Evolutionary conservation across 2,329 filamentous ascomycete species (phyloP).

Genomic region (Neoarthrinium moseri): DNA sequence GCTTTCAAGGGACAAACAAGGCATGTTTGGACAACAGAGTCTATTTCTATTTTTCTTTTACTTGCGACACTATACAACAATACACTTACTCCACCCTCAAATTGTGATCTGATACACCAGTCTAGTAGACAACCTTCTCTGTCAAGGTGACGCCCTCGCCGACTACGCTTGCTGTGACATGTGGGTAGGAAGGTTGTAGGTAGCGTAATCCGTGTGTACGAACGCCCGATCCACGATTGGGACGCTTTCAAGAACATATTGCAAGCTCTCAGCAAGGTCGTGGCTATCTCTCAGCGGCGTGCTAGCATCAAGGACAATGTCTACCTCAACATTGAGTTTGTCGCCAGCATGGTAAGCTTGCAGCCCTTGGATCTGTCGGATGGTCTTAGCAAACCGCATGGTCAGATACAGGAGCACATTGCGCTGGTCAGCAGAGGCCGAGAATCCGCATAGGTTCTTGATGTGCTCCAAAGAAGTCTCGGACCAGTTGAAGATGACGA

Average conservation of each 20-base stretch:
- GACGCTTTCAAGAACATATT: constrained; percentile 82
- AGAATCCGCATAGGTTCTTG: constrained; percentile 76
- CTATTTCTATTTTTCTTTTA: no score
- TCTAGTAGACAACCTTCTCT: no score
- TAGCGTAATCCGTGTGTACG: constrained; percentile 65
- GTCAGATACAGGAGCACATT: constrained; percentile 74
- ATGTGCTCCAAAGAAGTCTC: constrained; percentile 74
- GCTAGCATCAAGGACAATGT: constrained; percentile 77
- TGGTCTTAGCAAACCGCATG: constrained; percentile 88
- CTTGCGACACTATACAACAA: no score
- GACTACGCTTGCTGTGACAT: constrained; percentile 41
- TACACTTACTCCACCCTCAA: no score
- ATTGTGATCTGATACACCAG: no score
- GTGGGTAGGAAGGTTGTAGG: constrained; percentile 61
- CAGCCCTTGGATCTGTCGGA: constrained; percentile 80
- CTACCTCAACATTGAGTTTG: constrained; percentile 80
- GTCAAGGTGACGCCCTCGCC: background rate
- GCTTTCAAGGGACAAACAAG: no score
- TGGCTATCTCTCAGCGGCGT: constrained; percentile 77
- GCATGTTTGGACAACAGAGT: no score
- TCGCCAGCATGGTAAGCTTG: constrained; percentile 85
- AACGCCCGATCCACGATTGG: constrained; percentile 74
- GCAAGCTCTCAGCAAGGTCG: constrained; percentile 65
- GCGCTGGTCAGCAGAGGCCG: constrained; percentile 52
- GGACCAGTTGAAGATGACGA: constrained; percentile 80